A percentile compares a stretch with the other conserved stretches of the same genome.
Evolutionary conservation across 371 early-diverging fungal species (phyloP).

Genomic region (Mucor velutinosus): DNA sequence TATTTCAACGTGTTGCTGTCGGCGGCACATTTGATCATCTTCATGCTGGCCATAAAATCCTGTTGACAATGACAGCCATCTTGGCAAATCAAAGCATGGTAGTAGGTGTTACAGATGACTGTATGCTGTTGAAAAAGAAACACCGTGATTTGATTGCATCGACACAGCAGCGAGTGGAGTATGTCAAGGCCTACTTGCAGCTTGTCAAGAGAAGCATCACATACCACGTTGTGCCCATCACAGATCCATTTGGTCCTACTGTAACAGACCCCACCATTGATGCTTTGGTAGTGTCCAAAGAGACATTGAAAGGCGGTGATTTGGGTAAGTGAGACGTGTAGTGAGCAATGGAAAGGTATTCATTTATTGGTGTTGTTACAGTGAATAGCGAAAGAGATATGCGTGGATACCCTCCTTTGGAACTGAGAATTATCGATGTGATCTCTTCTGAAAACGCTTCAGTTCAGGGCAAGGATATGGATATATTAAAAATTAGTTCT

Average conservation of each 20-base stretch:
- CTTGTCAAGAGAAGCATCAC: constrained; percentile 51
- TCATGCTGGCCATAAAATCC: constrained; percentile 93
- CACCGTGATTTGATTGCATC: constrained; percentile 73
- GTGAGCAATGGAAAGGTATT: neutral
- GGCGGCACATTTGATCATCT: constrained; percentile 98
- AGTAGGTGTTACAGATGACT: constrained; percentile 78
- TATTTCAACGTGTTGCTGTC: constrained; percentile 66
- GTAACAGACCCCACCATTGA: constrained; percentile 72
- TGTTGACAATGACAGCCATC: constrained; percentile 84
- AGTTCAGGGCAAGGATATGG: constrained; percentile 43
- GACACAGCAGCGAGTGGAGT: constrained; percentile 59
- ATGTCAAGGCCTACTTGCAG: constrained; percentile 64
- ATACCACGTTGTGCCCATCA: constrained; percentile 71
- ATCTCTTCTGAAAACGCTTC: constrained; percentile 55
- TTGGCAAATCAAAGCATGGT: constrained; percentile 61
- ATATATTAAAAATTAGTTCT: constrained; percentile 69
- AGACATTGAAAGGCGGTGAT: constrained; percentile 80
- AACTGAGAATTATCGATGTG: constrained; percentile 76
- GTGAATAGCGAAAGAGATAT: constrained; percentile 64
- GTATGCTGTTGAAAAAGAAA: constrained; percentile 74
- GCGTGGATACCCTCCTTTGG: constrained; percentile 58
- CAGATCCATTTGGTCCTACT: constrained; percentile 91
- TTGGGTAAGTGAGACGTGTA: constrained; percentile 46
- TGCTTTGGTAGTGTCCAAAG: constrained; percentile 87
- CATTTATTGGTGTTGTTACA: constrained; percentile 18